Percentiles rank a stretch among this genome's conserved stretches.
Conservation (phyloP, 129 eudicot species). For the Saposhnikovia divaricata region DNA sequence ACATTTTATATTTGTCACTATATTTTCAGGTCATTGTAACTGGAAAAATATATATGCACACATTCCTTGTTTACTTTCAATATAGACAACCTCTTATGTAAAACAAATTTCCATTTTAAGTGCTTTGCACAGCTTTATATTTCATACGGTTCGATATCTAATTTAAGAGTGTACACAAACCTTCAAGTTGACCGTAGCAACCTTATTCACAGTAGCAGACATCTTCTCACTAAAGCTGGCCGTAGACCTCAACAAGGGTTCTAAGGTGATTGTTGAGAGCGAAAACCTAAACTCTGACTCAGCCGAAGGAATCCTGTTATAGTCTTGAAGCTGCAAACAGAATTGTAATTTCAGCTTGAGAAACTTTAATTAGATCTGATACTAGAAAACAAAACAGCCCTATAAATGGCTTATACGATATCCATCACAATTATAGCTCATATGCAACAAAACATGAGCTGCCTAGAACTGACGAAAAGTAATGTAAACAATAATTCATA, state of each 20-base stretch:
- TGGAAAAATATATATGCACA: background rate
- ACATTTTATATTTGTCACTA: background rate
- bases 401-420: background rate
- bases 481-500: background rate
- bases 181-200: constrained; percentile 86
- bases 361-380: background rate
- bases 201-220: constrained; percentile 65
- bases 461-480: background rate
- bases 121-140: constrained; percentile 1
- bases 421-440: background rate
- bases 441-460: background rate
- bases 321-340: constrained; percentile 67
- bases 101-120: background rate
- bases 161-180: constrained; percentile 21
- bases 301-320: constrained; percentile 56
- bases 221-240: constrained; percentile 83
- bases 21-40: background rate
- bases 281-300: constrained; percentile 93
- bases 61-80: background rate
- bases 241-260: constrained; percentile 96
- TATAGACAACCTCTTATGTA: background rate
- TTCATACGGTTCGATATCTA: background rate
- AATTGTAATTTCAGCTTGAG: constrained; percentile 11
- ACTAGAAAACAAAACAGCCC: background rate
- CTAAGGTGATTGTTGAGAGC: constrained; percentile 65